Conservation (phyloP, 768 basidiomycete genomes). For the Lactarius vividus region DNA sequence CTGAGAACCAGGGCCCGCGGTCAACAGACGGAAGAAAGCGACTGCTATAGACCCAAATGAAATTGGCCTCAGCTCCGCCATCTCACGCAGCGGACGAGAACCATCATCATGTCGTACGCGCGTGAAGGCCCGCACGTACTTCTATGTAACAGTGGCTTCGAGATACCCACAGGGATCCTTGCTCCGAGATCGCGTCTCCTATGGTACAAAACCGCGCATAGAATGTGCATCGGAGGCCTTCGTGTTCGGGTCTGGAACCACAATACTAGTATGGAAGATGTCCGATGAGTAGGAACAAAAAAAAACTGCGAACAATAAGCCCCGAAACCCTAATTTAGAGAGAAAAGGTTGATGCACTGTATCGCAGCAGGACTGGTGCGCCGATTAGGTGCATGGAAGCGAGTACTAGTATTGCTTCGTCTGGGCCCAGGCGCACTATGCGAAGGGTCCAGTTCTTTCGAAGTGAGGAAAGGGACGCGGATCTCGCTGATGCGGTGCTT, state of each 20-base stretch:
- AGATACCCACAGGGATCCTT: constrained; percentile 32
- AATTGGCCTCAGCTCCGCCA: background rate
- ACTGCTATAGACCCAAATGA: constrained; percentile 29
- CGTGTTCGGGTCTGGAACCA: constrained; percentile 31
- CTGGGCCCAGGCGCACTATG: constrained; percentile 41
- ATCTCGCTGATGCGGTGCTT: constrained; percentile 38
- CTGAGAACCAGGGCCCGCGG: constrained; percentile 44
- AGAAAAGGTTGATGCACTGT: constrained; percentile 33
- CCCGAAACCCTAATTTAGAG: background rate
- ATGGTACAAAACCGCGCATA: constrained; percentile 38
- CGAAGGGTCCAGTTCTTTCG: constrained; percentile 35
- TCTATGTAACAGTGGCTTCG: background rate
- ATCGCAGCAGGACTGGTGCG: constrained; percentile 37
- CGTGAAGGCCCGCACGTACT: background rate
- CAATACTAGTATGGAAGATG: constrained; percentile 34
- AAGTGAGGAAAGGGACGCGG: constrained; percentile 36
- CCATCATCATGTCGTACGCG: background rate
- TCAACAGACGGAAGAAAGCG: constrained; percentile 43
- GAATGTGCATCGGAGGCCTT: constrained; percentile 34
- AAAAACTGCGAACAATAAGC: too few relatives aligned
- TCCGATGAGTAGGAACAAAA: constrained; percentile 37
- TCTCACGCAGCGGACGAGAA: background rate
- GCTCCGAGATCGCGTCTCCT: constrained; percentile 42
- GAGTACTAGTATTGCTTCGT: constrained; percentile 41
- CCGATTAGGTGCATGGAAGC: constrained; percentile 28